Percentiles rank a stretch among this genome's conserved stretches.
These are phyloP conservation scores for Cucurbita pepo DNA, from an alignment of 306 rosid species.

Conservation along the genomic window DNA sequence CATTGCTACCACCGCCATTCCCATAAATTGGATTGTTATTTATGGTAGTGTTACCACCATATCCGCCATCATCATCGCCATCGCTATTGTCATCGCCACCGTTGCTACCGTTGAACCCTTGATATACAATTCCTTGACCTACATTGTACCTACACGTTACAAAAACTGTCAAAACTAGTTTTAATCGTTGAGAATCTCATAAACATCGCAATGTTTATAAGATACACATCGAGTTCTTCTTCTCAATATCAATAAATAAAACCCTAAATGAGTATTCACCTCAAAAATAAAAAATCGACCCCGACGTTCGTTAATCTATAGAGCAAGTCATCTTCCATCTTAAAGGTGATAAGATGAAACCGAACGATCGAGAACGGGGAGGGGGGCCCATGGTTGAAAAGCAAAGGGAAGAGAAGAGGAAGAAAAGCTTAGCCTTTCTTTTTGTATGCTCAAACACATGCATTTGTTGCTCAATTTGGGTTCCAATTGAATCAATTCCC, in stretches of 20 bases:
- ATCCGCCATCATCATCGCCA: background rate
- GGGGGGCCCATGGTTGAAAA: background rate
- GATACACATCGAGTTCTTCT: no score
- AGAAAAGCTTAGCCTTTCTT: background rate
- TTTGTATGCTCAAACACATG: background rate
- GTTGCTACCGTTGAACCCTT: background rate
- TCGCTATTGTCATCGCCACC: background rate
- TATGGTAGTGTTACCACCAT: background rate
- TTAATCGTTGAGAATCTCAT: no score
- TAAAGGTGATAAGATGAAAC: background rate
- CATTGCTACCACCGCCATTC: background rate
- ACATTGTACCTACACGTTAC: background rate
- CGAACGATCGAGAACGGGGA: no score
- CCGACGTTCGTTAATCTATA: no score
- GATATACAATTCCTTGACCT: constrained; percentile 1
- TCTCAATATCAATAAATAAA: no score
- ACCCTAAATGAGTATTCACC: no score
- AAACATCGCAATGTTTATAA: no score
- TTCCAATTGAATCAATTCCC: background rate
- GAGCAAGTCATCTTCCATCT: background rate
- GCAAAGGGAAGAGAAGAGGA: background rate
- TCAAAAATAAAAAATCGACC: no score
- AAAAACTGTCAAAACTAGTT: no score
- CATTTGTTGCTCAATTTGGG: background rate
- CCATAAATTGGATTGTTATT: background rate